Base-by-base conservation (phyloP, 106 monocot genomes). In the Iris macrosiphon region DNA sequence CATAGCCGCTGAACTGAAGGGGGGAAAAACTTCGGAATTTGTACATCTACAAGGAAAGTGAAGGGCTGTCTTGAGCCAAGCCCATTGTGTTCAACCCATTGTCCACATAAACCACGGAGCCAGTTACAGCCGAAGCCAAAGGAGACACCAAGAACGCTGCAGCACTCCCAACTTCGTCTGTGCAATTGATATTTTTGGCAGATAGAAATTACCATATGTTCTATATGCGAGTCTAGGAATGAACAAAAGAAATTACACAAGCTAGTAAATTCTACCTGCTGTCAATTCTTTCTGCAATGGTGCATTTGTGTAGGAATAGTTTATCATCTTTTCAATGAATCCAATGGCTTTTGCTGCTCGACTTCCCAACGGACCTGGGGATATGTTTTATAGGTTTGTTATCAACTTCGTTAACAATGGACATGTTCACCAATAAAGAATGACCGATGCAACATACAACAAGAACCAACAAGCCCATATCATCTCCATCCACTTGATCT, bases 271-370 rank as follows among this genome's bases (percentile, higher is more conserved):
- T 34, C 21, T 43, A 86, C 91, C 91, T 53, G 91, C 91, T 21
- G 48, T 30, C 32, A 92, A 57, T 67, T 92, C 91, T 54, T 92
- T 92, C 78, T 86, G 81, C 40, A 92, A 31, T n/a, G 91, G 85
- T 27, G 85, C 74, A 64, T 92, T 92, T 23, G 61, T 42, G 30
- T 84, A 81, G 0, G 93, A 94, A 54, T 94, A 94, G 2, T 88
- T 84, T 21, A 94, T 94, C 88, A 94, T 94, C 66, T 80, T 88
- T 23, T 94, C 81, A 29, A 85, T 85, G 69, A 88, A 94, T 10
- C 93, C 93, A 18, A 94, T 94, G 49, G 88, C 84, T 57, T 94
- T 94, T 30, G 88, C 88, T 49, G 93, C 93, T 37, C 93, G 75
- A 60, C 88, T 94, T 46, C 93, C 84, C 47, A 94, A 53, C 5